Base-by-base conservation (phyloP, 2,329 filamentous ascomycete species). In the Aureobasidium uvarum region DNA sequence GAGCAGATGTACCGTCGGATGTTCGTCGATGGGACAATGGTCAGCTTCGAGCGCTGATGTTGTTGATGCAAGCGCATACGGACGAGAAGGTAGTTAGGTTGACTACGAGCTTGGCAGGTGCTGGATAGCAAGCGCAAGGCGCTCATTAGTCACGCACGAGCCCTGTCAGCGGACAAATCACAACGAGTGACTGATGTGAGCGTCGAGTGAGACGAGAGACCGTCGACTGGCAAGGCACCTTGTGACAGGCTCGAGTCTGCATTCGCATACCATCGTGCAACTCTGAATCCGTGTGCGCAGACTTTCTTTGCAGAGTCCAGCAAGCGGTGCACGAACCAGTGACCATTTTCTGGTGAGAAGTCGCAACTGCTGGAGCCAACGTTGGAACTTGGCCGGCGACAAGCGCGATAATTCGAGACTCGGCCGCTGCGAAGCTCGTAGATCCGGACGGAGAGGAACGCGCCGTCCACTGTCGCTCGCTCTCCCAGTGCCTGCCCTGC, bases 161-260 rank as follows among this genome's bases (percentile, higher is more conserved):
- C 45, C 58, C 31, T 2, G 20, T 62, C 58, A 62, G 45, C 58
- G 58, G 58, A 50, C 58, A 62, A 62, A 62, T 62, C 58, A 62
- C 28, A 36, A 59, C 14, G 45, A 28, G 23, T 18, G 25, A 28
- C 6, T 51, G 46, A 51, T 25, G 46, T 51, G 46, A 51, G 46
- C 25, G 25, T 33, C 25, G 46, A 46, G 31, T 48, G 56, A 36
- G 56, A 28, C n/a, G 41, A 48, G 41, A 28, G 45, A 46, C 25
- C 14, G 38, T 28, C 28, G 23, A 31, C 23, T 45, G 10, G 23
- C 28, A 31, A 60, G 56, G 56, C 56, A 60, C 48, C 43, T 60
- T 60, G 56, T 48, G 56, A 46, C 28, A 60, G 43, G 58, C n/a
- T 36, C 45, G 38, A 36, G 31, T 50, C 33, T 62, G 31, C 31